Evolutionary conservation across 208 protist species (phyloP), one percentile per base, ranked within the genome.

Genomic region (Leishmania braziliensis): DNA sequence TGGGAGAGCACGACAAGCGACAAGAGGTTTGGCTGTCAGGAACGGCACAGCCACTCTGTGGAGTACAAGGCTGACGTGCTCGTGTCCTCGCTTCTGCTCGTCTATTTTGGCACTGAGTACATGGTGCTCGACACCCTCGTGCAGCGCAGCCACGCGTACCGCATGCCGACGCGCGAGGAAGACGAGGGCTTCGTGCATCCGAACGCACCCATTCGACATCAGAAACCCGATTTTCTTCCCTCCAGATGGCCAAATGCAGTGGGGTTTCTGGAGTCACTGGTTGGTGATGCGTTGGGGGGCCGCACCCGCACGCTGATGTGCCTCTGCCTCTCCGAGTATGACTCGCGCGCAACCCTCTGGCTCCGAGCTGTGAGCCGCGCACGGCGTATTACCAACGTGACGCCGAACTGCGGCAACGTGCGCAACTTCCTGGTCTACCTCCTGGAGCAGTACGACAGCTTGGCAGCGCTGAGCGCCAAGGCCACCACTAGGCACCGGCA

Each of bases 241-340:
- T 23, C 60, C 5, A 53, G 46, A 20, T 85, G 85, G 85, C 5
- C 53, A n/a, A 65, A 60, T 48, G 74, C 77, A 23, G 36, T 86
- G 5, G 58, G 39, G 14, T 84, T 88, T 63, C 62, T 88, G 23
- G 36, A 63, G 29, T 70, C 78, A 0, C 69, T 88, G 9, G 10
- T 79, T 33, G 26, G 66, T 39, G 79, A 82, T n/a, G 85, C 77
- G 16, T 56, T 85, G 16, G 79, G 75, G 26, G 85, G 82, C 10
- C 77, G 77, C 39, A 88, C 77, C 39, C 80, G 75, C 66, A 85
- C 81, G 0, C 51, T 75, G 14, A 39, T 76, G 36, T 88, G 81
- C 62, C 63, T 81, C 46, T 88, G 80, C 48, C 66, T 88, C n/a
- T 88, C 84, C 33, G 77, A 88, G 77, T 88, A 81, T 62, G 77